Evolutionary conservation across 371 early-diverging fungal species (phyloP).

Genomic region (Mucor irregularis): DNA sequence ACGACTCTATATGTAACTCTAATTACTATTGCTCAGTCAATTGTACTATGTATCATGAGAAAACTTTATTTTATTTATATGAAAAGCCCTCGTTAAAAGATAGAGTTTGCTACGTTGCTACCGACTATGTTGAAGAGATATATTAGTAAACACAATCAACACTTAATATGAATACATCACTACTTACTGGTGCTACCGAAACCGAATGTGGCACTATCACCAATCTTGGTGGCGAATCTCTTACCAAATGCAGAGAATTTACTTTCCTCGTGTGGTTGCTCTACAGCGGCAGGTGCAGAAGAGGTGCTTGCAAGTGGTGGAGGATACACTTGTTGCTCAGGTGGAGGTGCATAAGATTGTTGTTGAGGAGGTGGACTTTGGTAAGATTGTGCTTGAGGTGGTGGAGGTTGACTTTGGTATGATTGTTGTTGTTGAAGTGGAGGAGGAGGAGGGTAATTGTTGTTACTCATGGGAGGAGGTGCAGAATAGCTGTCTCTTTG

Average conservation of each 20-base stretch:
- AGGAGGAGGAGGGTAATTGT: conserved; percentile 30
- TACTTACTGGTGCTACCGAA: conserved; percentile 48
- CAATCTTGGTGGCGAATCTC: conserved; percentile 30
- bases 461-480: no score
- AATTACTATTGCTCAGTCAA: no score
- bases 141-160: background rate
- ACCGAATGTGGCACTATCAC: conserved; percentile 43
- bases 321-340: conserved; percentile 3
- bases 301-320: conserved; percentile 1
- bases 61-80: no score
- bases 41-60: no score
- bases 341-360: conserved; percentile 22
- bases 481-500: conserved; percentile 2
- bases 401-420: conserved; percentile 27
- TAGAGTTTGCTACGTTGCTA: conserved; percentile 28
- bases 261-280: conserved; percentile 18
- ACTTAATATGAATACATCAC: background rate
- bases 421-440: no score
- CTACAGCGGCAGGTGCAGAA: conserved; percentile 15
- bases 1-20: no score
- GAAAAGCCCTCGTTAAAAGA: conserved; percentile 26
- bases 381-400: background rate
- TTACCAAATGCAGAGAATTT: conserved; percentile 23
- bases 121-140: conserved; percentile 26
- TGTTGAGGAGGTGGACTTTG: conserved; percentile 5